Evolutionary conservation across 176 grass and related monocot genomes (phyloP), one percentile per base, ranked within the genome.

Genomic region (Musa acuminata): DNA sequence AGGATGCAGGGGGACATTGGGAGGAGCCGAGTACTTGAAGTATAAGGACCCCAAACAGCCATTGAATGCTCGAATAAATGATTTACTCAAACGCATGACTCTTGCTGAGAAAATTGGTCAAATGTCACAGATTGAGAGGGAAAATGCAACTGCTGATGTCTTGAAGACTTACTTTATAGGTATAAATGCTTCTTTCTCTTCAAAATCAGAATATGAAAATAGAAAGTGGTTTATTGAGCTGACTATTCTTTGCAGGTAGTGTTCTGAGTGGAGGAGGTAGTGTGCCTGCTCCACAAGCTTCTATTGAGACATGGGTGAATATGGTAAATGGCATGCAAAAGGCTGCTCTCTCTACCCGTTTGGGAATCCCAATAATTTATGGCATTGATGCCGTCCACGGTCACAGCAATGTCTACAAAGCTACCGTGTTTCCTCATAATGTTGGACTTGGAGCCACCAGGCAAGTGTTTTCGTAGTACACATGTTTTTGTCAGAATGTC

Each of bases 61-160:
- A n/a, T 19, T 70, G 43, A 22, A 22, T 50, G 67, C 43, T 50
- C 35, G 67, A 70, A 51, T 70, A 14, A 70, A 21, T 19, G 67
- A 70, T n/a, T 20, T 70, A 48, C 48, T 70, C 35, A 13, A 48
- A 2, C 67, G 67, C 13, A 70, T 70, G 67, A 70, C 67, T 9
- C 35, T 70, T 48, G 67, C 67, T 21, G 67, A 70, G 48, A 70
- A 70, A 19, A 50, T 70, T 9, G 67, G 67, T 9, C 67, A 70
- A 17, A 70, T 70, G 67, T 50, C 67, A 2, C 67, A 70, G 67
- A 51, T 70, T n/a, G 67, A 70, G 0, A 49, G 43, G 16, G 1
- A 17, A 2, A 2, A 51, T 16, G 67, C 48, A 50, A 70, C 67
- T 13, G 43, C 67, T 11, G 43, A 70, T 1, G 67, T 50, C 67